phyloP scores from a whole-genome alignment of 305 asterid genomes.

The Plantago lanceolata region DNA sequence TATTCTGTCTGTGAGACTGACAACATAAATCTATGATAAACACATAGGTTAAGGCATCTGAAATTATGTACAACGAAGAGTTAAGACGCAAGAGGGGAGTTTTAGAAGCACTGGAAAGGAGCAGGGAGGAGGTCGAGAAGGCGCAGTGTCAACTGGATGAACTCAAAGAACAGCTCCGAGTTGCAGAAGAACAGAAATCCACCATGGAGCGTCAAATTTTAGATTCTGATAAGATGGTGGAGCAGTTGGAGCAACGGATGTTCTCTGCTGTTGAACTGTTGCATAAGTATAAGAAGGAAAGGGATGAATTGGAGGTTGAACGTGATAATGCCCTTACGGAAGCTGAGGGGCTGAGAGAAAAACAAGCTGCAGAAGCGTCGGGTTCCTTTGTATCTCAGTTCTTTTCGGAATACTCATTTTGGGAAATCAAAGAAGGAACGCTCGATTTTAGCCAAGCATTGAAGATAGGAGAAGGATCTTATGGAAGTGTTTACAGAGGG shows the following conservation, averaged over 20 bases:
- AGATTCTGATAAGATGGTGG: slow-evolving; percentile 45
- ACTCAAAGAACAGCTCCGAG: slow-evolving; percentile 42
- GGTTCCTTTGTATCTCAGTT: slow-evolving; percentile 43
- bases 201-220: slow-evolving; percentile 52
- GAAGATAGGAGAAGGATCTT: slow-evolving; percentile 87
- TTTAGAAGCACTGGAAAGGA: slow-evolving; percentile 56
- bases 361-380: slow-evolving; percentile 51
- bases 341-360: slow-evolving; percentile 61
- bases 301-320: slow-evolving; percentile 62
- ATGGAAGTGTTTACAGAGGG: slow-evolving; percentile 69
- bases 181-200: slow-evolving; percentile 48
- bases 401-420: slow-evolving; percentile 57
- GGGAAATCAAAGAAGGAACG: slow-evolving; percentile 79
- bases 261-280: slow-evolving; percentile 66
- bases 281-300: slow-evolving; percentile 70
- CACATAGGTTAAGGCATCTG: slow-evolving; percentile 57
- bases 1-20: not conserved
- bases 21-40: slow-evolving; percentile 5
- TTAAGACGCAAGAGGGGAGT: slow-evolving; percentile 47
- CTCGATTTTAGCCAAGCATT: slow-evolving; percentile 45
- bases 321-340: slow-evolving; percentile 58
- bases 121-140: slow-evolving; percentile 49
- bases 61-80: slow-evolving; percentile 49
- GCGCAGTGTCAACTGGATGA: slow-evolving; percentile 44
- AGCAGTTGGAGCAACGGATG: slow-evolving; percentile 74